Conservation (phyloP, 2,329 filamentous ascomycete genomes). For the Colletotrichum musicola region DNA sequence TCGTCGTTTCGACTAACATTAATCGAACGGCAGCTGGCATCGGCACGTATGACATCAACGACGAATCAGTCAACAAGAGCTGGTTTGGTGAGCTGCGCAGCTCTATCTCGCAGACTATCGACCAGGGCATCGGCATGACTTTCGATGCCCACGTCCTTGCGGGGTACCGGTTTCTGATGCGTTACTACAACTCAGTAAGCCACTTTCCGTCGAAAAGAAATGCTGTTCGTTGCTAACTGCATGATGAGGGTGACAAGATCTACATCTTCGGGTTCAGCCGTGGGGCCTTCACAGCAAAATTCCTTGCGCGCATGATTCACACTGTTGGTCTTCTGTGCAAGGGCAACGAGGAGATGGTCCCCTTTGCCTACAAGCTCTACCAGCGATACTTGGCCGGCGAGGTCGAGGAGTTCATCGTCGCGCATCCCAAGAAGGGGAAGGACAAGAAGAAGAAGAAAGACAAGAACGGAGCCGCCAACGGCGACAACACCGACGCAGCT, state of each 20-base stretch:
- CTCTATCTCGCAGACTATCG: conserved; percentile 54
- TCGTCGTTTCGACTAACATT: not conserved
- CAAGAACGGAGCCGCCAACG: not conserved
- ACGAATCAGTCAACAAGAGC: conserved; percentile 55
- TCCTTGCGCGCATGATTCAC: conserved; percentile 64
- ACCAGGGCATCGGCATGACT: conserved; percentile 58
- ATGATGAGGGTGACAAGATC: conserved; percentile 58
- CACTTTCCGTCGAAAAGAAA: too few species aligned
- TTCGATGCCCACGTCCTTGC: conserved; percentile 66
- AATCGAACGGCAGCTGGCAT: conserved; percentile 54
- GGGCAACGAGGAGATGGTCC: conserved; percentile 67
- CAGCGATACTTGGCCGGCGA: conserved; percentile 56
- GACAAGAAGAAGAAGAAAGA: conserved; percentile 32
- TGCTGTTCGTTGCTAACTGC: not conserved
- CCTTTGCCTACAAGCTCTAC: conserved; percentile 61
- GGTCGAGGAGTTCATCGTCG: conserved; percentile 47
- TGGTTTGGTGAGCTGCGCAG: conserved; percentile 50
- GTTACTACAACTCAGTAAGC: conserved; percentile 60
- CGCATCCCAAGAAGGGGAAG: conserved; percentile 38
- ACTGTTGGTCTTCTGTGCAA: conserved; percentile 62
- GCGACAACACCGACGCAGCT: not conserved
- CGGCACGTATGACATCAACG: conserved; percentile 61
- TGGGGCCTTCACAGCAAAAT: conserved; percentile 66
- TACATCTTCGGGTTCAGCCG: conserved; percentile 68
- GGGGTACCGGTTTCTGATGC: conserved; percentile 68